These are phyloP conservation scores for Acanthamoeba lugdunensis DNA, from an alignment of 208 protist genomes.

Conservation along the genomic window DNA sequence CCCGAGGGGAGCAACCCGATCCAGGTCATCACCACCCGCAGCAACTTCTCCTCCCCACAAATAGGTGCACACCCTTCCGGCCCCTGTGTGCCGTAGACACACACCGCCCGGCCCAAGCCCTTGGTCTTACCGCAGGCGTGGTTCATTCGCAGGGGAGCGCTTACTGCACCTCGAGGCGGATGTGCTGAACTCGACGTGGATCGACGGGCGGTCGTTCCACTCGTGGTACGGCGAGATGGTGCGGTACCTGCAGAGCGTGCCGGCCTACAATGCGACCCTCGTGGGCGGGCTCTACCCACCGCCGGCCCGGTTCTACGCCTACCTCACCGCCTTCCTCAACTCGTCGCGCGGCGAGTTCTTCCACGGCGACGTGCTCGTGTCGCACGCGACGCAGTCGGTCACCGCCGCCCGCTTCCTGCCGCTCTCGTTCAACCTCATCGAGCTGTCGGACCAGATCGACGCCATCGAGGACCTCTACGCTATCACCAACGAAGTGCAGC, in stretches of 20 bases:
- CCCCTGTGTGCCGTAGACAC: background rate
- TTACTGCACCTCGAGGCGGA: background rate
- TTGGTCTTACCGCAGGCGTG: too few species aligned
- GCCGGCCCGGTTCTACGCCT: conserved; percentile 50
- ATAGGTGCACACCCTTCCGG: background rate
- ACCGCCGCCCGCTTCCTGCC: conserved; percentile 30
- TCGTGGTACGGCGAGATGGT: conserved; percentile 33
- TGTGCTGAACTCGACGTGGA: background rate
- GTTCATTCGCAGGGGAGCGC: background rate
- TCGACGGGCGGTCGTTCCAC: background rate
- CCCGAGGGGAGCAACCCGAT: conserved; percentile 33
- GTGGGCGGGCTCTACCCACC: conserved; percentile 19
- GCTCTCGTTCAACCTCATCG: conserved; percentile 7
- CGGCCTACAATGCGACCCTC: conserved; percentile 49
- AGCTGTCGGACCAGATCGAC: conserved; percentile 61
- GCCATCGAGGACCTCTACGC: conserved; percentile 29
- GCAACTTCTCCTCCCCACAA: background rate
- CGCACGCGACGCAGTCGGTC: background rate
- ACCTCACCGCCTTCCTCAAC: conserved; percentile 17
- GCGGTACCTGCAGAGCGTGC: conserved; percentile 20
- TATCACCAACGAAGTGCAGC: background rate
- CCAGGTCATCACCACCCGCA: conserved; percentile 1
- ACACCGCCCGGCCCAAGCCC: background rate
- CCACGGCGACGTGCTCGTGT: background rate
- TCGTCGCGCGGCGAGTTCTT: conserved; percentile 17